phyloP scores from a whole-genome alignment of 1,284 basidiomycete species.

The Papiliotrema flavescens region DNA sequence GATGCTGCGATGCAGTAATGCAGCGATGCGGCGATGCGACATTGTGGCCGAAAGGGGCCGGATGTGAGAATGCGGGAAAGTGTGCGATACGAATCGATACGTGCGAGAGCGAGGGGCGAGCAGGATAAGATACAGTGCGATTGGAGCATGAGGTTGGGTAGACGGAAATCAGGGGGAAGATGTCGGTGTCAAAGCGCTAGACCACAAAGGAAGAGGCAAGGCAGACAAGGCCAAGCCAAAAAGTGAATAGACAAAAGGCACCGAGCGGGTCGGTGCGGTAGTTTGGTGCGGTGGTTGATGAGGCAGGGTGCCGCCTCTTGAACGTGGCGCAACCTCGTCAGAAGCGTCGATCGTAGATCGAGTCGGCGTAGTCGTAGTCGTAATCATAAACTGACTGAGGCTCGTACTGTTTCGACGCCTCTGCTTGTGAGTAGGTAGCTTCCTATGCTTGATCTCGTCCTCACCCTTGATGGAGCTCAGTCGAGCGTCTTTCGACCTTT shows the following conservation, averaged over 20 bases:
- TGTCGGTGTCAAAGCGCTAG: background rate
- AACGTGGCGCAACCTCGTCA: background rate
- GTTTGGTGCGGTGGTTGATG: no score
- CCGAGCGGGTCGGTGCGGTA: background rate
- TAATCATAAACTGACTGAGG: slow-evolving; percentile 6
- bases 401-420: no score
- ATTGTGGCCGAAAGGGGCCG: no score
- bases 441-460: background rate
- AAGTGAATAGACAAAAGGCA: background rate
- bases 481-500: background rate
- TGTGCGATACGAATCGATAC: background rate
- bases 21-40: no score
- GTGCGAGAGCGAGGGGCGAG: background rate
- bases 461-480: background rate
- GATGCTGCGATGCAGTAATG: no score
- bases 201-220: slow-evolving; percentile 2
- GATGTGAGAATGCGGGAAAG: background rate
- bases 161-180: background rate
- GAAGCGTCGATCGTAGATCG: slow-evolving; percentile 6
- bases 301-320: no score
- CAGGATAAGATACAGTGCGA: no score
- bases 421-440: background rate
- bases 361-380: slow-evolving; percentile 9
- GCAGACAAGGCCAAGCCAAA: background rate
- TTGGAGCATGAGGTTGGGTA: no score